These are phyloP conservation scores for Chloranthus sessilifolius DNA, from an alignment of 164 flowering plant species.

Conservation along the genomic window DNA sequence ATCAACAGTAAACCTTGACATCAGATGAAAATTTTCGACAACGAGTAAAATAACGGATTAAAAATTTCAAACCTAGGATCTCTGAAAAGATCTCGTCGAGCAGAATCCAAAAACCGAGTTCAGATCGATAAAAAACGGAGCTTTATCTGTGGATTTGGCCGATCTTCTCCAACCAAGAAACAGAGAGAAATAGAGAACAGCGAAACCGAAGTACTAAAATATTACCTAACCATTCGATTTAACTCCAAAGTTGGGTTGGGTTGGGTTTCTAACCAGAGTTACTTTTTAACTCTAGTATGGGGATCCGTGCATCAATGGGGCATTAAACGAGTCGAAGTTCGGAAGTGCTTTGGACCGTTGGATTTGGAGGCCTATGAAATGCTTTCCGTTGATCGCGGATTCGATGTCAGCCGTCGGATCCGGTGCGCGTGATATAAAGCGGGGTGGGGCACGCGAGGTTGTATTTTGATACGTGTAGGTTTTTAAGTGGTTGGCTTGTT, in stretches of 20 bases:
- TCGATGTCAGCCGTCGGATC: conserved; percentile 30
- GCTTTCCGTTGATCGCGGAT: conserved; percentile 36
- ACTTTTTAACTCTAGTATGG: not conserved
- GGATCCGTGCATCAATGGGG: conserved; percentile 15
- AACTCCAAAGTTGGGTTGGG: conserved; percentile 6
- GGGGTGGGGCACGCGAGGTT: conserved; percentile 9
- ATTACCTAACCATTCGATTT: not conserved
- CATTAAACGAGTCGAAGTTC: conserved; percentile 33
- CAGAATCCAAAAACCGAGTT: not conserved
- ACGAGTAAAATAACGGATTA: not conserved
- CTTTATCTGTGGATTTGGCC: not conserved
- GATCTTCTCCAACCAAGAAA: not conserved
- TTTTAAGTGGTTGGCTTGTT: no score
- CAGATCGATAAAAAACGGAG: not conserved
- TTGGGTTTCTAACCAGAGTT: conserved; percentile 11
- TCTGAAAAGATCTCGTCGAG: conserved; percentile 2
- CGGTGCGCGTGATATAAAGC: conserved; percentile 36
- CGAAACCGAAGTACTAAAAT: not conserved
- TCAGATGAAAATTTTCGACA: no score
- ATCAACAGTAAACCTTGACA: no score
- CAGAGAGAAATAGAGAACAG: not conserved
- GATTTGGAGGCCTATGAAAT: conserved; percentile 22
- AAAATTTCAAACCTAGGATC: conserved; percentile 13
- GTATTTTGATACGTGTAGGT: not conserved
- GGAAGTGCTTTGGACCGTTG: conserved; percentile 31